Evolutionary conservation across 2,329 filamentous ascomycete species (phyloP).

Genomic region (Lachnellula subtilissima): DNA sequence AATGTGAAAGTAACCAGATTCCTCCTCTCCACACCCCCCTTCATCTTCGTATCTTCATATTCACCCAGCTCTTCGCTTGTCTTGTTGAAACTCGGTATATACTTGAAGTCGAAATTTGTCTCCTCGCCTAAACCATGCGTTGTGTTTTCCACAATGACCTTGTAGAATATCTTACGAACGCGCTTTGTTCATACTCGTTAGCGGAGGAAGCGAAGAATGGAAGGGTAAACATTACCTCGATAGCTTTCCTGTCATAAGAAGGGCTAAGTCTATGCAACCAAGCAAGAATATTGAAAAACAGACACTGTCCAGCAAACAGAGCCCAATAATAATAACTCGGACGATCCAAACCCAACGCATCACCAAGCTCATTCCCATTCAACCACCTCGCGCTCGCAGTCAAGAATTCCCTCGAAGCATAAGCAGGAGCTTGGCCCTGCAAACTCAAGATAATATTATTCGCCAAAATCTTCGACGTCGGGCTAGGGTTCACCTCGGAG

Average conservation of each 20-base stretch:
- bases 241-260: conserved; percentile 42
- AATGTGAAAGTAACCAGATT: conserved; percentile 43
- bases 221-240: conserved; percentile 36
- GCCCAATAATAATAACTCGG: conserved; percentile 24
- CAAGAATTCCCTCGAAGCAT: conserved; percentile 61
- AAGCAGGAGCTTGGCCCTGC: conserved; percentile 60
- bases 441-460: conserved; percentile 71
- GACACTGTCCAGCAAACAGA: conserved; percentile 26
- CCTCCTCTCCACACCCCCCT: conserved; percentile 40
- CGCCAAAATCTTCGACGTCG: conserved; percentile 59
- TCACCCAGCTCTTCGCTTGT: conserved; percentile 32
- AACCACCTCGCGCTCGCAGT: conserved; percentile 64
- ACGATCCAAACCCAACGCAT: conserved; percentile 42
- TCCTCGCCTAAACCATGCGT: conserved; percentile 56
- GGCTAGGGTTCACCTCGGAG: conserved; percentile 61
- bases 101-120: conserved; percentile 66
- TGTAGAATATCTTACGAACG: conserved; percentile 44
- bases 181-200: conserved; percentile 2
- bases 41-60: conserved; percentile 26
- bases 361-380: conserved; percentile 60
- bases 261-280: conserved; percentile 44
- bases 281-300: conserved; percentile 29
- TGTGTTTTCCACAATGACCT: conserved; percentile 58
- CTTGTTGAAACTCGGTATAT: conserved; percentile 51
- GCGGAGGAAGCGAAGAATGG: not conserved